These are phyloP conservation scores for Zygotorulaspora sp. DNA, from an alignment of 805 yeast species.

Conservation along the genomic window DNA sequence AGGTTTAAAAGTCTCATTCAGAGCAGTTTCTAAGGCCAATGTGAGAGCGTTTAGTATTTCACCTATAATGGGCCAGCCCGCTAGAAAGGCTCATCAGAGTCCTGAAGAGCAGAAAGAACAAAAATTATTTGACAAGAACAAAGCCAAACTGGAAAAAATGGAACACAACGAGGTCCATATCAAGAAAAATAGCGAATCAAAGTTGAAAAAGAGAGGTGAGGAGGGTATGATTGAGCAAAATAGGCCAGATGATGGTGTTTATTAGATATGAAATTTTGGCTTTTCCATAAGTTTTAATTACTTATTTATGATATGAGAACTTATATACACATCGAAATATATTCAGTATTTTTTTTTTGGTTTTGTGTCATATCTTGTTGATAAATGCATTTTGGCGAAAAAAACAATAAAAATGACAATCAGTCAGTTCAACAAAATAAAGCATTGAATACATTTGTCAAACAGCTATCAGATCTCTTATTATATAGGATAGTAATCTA, in stretches of 20 bases:
- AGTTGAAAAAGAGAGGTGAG: conserved; percentile 30
- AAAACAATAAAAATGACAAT: too few relatives aligned
- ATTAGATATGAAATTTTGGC: too few relatives aligned
- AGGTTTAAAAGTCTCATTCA: conserved; percentile 6
- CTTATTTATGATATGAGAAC: too few relatives aligned
- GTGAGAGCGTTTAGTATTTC: conserved; percentile 9
- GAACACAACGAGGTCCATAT: conserved; percentile 19
- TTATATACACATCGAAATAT: too few relatives aligned
- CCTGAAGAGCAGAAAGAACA: conserved; percentile 25
- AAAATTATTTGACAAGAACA: conserved; percentile 26
- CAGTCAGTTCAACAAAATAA: too few relatives aligned
- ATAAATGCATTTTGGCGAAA: too few relatives aligned
- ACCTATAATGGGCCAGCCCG: conserved; percentile 11
- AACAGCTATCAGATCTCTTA: too few relatives aligned
- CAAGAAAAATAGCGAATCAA: conserved; percentile 23
- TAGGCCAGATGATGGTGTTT: conserved; percentile 37
- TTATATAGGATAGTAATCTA: too few relatives aligned
- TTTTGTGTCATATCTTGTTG: too few relatives aligned
- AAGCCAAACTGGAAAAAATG: conserved; percentile 26
- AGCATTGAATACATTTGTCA: too few relatives aligned
- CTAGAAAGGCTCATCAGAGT: conserved; percentile 19
- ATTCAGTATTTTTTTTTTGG: too few relatives aligned
- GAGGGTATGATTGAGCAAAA: conserved; percentile 34
- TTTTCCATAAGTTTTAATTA: too few relatives aligned
- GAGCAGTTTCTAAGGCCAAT: conserved; percentile 2